Evolutionary conservation across 768 basidiomycete species (phyloP).

Genomic region (Polyporus arcularius): DNA sequence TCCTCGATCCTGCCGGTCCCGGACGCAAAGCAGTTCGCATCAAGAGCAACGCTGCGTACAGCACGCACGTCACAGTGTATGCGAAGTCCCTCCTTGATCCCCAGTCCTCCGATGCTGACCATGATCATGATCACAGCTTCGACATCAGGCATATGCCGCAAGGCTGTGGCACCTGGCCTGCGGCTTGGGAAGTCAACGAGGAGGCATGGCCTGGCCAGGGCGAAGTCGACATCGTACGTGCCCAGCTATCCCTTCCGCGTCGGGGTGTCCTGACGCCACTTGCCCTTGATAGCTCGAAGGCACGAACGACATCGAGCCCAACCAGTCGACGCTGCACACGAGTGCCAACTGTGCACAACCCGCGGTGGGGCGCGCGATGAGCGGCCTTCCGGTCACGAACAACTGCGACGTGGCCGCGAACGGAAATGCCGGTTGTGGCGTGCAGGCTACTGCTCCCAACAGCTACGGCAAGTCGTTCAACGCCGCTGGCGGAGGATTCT

Average conservation of each 20-base stretch:
- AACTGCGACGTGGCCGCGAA: slow-evolving; percentile 53
- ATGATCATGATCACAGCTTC: slow-evolving; percentile 27
- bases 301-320: slow-evolving; percentile 55
- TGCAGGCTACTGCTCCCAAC: slow-evolving; percentile 36
- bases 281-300: slow-evolving; percentile 41
- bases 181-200: slow-evolving; percentile 52
- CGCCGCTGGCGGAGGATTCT: slow-evolving; percentile 63
- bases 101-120: slow-evolving; percentile 23
- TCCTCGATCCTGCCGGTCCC: slow-evolving; percentile 45
- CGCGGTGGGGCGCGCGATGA: slow-evolving; percentile 34
- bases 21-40: slow-evolving; percentile 64
- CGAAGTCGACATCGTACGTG: slow-evolving; percentile 39
- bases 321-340: slow-evolving; percentile 60
- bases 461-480: slow-evolving; percentile 65
- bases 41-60: slow-evolving; percentile 51
- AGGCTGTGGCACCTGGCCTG: slow-evolving; percentile 53
- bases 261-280: background rate
- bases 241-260: background rate
- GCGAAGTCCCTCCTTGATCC: slow-evolving; percentile 11
- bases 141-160: slow-evolving; percentile 62
- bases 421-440: slow-evolving; percentile 60
- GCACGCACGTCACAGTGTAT: slow-evolving; percentile 41
- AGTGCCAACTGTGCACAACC: slow-evolving; percentile 59
- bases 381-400: slow-evolving; percentile 34
- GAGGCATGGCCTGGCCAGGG: slow-evolving; percentile 50